phyloP scores from a whole-genome alignment of 345 rosid species.

The Lumnitzera racemosa region DNA sequence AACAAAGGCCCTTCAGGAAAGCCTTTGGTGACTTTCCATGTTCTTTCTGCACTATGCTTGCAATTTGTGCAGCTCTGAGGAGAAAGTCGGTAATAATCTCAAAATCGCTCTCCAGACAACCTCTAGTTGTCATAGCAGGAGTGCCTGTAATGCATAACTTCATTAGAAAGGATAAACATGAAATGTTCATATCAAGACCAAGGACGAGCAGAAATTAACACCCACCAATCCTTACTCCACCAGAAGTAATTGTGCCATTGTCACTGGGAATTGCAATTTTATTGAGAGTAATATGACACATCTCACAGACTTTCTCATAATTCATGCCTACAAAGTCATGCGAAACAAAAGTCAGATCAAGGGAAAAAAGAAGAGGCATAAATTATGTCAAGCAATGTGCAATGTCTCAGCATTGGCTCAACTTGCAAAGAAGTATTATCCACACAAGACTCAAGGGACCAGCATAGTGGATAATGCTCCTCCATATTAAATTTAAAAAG shows the following conservation, averaged over 20 bases:
- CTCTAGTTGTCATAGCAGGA: constrained; percentile 95
- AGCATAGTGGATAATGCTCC: too few relatives aligned
- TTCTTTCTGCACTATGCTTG: constrained; percentile 49
- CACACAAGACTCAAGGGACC: too few relatives aligned
- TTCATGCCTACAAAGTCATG: constrained; percentile 38
- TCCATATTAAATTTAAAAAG: too few relatives aligned
- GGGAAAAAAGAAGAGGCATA: background rate
- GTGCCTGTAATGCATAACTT: constrained; percentile 40
- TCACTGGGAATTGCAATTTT: constrained; percentile 62
- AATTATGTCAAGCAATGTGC: background rate
- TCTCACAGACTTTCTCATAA: constrained; percentile 81
- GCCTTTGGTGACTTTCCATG: constrained; percentile 54
- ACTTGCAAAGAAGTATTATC: too few relatives aligned
- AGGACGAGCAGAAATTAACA: constrained; percentile 2
- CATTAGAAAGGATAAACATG: background rate
- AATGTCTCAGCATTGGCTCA: too few relatives aligned
- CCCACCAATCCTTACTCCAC: constrained; percentile 92
- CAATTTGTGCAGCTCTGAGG: constrained; percentile 67
- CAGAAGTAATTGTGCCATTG: constrained; percentile 68
- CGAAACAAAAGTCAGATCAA: background rate
- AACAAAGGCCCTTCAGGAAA: constrained; percentile 44
- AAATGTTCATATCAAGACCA: background rate
- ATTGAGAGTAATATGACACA: constrained; percentile 78
- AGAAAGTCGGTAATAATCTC: constrained; percentile 76
- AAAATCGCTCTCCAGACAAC: constrained; percentile 85